These are phyloP conservation scores for Nematocida major DNA, from an alignment of 371 early-diverging fungal genomes.

Conservation along the genomic window DNA sequence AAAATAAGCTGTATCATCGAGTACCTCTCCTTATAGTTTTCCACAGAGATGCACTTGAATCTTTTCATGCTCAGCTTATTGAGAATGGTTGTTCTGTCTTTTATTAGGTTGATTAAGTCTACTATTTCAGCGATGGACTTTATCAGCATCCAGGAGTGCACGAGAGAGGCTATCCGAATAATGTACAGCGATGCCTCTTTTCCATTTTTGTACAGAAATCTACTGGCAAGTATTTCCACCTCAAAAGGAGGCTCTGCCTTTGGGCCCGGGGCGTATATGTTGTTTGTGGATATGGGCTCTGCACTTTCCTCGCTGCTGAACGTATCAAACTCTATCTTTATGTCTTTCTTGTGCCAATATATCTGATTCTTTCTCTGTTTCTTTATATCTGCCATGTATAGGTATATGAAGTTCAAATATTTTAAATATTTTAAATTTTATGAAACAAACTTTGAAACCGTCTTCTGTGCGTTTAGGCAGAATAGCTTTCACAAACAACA, in stretches of 20 bases:
- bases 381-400: not conserved
- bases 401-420: not conserved
- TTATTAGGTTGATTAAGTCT: not conserved
- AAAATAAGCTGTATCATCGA: slow-evolving; percentile 7
- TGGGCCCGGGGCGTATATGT: slow-evolving; percentile 26
- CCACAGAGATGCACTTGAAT: slow-evolving; percentile 8
- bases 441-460: not conserved
- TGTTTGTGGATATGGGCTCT: not conserved
- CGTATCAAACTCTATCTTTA: slow-evolving; percentile 25
- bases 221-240: not conserved
- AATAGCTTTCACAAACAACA: not conserved
- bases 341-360: slow-evolving; percentile 31
- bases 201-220: slow-evolving; percentile 13
- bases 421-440: not conserved
- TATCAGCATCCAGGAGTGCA: slow-evolving; percentile 19
- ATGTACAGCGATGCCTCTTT: slow-evolving; percentile 17
- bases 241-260: slow-evolving; percentile 48
- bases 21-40: not conserved
- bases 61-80: slow-evolving; percentile 6
- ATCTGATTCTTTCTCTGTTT: slow-evolving; percentile 19
- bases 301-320: slow-evolving; percentile 27
- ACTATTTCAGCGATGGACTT: slow-evolving; percentile 26
- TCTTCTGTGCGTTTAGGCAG: not conserved
- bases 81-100: slow-evolving; percentile 9
- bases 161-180: slow-evolving; percentile 12